Base-by-base conservation (phyloP, 371 early-diverging fungal species). In the Zopfochytrium polystomum region DNA sequence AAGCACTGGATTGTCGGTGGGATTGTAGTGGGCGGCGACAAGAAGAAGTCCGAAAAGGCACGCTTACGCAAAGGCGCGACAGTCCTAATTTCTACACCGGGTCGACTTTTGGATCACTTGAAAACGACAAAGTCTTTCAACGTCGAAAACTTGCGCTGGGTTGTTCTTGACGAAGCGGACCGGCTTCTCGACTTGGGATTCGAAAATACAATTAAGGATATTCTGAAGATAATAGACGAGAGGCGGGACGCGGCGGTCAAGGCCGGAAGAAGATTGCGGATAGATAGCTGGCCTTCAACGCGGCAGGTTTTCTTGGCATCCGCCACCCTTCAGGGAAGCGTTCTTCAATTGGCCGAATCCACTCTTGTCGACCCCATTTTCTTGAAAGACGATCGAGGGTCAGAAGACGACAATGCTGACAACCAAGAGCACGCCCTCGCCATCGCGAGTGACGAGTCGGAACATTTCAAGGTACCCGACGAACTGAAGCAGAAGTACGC, bases 1-100 rank as follows among this genome's bases (percentile, higher is more conserved):
- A 54, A 60, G 4, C 83, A 80, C 68, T 97, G 96, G 96, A 90
- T 94, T 51, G 93, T 95, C 0, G 86, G 93, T n/a, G 92, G 93
- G 7, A 80, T 88, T 30, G 85, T 92, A 1, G 88, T 89, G 46
- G 96, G 96, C 55, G 96, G 98, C 22, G 95, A 93, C 63, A 91
- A 88, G 65, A 90, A 90, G 67, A 85, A 87, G 52, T 87, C 91
- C 0, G 96, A 97, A 73, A 96, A 95, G 80, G 88, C 91, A 18
- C 81, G 95, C 1, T 42, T 75, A 64, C 86, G 96, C 69, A 93
- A 93, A 70, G 87, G 87, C 5, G 71, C 77, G 52, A 82, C 81
- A 45, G 75, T 89, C 29, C 64, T 89, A 3, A 77, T 89, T 29
- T 80, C 78, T 7, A 85, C 87, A 18, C 87, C 89, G 13, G 89